Base-by-base conservation (phyloP, 345 rosid genomes). In the Heritiera fomes region DNA sequence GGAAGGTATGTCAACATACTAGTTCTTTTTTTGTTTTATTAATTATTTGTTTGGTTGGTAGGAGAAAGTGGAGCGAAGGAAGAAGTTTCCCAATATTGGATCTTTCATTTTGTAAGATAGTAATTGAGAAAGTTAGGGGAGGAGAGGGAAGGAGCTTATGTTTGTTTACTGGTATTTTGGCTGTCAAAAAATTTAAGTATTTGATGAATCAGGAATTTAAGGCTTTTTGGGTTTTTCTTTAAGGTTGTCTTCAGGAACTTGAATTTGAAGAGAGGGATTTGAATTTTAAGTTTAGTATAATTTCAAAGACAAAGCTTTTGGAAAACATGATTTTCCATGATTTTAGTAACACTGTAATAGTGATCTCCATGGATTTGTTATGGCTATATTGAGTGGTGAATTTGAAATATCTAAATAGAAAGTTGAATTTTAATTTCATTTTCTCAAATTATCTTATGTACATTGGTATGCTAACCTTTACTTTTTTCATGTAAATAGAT, bases 1-100 rank as follows among this genome's bases (percentile, higher is more conserved):
- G 95, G 67, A 94, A 94, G 97, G 98, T 94, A 89, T 68, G 75
- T 58, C 5, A 13, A 32, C 64, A 40, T 20, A 65, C n/a, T 73
- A 32, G 8, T 70, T 70, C 1, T 30, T 47, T 8, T 70, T 46
- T 14, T 13, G 1, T 3, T 8, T 8, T 40, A 8, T 40, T 17
- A 40, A 62, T 30, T 62, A 23, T 13, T 10, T 61, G 65, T 61
- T 61, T 61, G 38, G 38, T 11, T 61, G 38, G 40, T 61, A 10
- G 40, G 65, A 61, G 10, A 61, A 14, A 61, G 7, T 28, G 63
- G 11, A 23, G 13, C 20, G 15, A 73, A 32, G 52, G 14, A n/a
- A 68, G 52, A 68, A 40, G 55, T 38, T 68, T 68, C n/a, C n/a
- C 18, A 61, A 61, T 32, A 17, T n/a, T 69, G 52, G 38, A 69